Base-by-base conservation (phyloP, 2,329 filamentous ascomycete species). In the Harringtonia aguacate region DNA sequence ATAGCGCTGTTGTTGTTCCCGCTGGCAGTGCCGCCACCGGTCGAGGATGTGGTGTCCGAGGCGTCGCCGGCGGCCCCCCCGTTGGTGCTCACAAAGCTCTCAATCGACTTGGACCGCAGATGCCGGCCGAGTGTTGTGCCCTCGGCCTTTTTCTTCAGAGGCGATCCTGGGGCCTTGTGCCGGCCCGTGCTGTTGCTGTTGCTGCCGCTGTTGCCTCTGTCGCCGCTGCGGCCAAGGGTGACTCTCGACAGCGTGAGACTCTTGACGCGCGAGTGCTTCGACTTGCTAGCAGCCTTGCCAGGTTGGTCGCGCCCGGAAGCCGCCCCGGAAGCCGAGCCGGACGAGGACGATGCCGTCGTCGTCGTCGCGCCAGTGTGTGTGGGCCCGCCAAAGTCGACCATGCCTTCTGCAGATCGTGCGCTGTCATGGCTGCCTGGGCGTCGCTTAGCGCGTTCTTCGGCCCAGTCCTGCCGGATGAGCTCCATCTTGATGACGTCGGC, bases 401-500 rank as follows among this genome's bases (percentile, higher is more conserved):
- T 21, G 21, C 20, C 24, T 2, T 20, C 10, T 3, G 35, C 9
- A 58, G 67, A 58, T 53, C 59, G 52, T 45, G 61, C 56, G 52
- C 66, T 69, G 57, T 62, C 65, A 56, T 68, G 60, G 54, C 66
- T 70, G 3, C n/a, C 28, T 8, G 43, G 39, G 21, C 47, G 42
- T 8, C 41, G 38, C 58, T 68, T 65, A 43, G 72, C 70, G 60
- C 69, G 67, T 62, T 73, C 80, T 59, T 84, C 83, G 8, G 77
- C 78, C 70, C 85, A 86, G 59, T 95, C 86, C 60, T 94, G 89
- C 43, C 83, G 81, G 55, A 97, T 88, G 55, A 98, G 94, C 58
- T 97, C 89, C 58, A 88, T 86, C 65, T 98, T 98, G 67, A 97
- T 89, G 30, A 85, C 84, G 51, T 86, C 75, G 50, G 86, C 87